Percentiles rank a stretch among this genome's conserved stretches.
Conservation (phyloP, 805 yeast species). For the Candida michaelii region DNA sequence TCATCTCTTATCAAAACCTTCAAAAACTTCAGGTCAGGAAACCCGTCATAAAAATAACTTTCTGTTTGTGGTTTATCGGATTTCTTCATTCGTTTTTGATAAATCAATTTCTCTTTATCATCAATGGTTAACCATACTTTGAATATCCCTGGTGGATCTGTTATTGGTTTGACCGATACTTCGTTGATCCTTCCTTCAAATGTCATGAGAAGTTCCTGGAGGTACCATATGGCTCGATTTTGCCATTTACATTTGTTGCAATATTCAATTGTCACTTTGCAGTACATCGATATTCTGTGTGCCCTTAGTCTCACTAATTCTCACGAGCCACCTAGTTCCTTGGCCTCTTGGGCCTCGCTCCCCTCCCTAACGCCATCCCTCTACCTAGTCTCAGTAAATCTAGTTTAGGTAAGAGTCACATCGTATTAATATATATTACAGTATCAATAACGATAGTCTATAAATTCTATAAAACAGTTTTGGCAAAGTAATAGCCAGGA, state of each 20-base stretch:
- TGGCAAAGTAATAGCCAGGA: no score
- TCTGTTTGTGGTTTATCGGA: slow-evolving; percentile 29
- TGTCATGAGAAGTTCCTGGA: slow-evolving; percentile 82
- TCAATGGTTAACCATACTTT: slow-evolving; percentile 17
- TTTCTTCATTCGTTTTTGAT: slow-evolving; percentile 53
- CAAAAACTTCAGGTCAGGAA: slow-evolving; percentile 81
- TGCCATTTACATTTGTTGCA: slow-evolving; percentile 90
- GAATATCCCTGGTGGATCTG: slow-evolving; percentile 26
- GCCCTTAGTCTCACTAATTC: no score
- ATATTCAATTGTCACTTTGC: slow-evolving; percentile 56
- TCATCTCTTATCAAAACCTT: slow-evolving; percentile 65
- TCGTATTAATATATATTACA: slow-evolving; percentile 1
- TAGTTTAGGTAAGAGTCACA: no score
- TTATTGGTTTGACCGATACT: slow-evolving; percentile 25
- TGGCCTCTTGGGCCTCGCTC: no score
- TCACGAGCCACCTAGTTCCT: no score
- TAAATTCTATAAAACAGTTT: slow-evolving; percentile 1
- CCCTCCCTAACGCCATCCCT: no score
- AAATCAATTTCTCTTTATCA: slow-evolving; percentile 25
- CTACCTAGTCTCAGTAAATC: no score
- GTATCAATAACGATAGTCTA: background rate
- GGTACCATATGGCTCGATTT: slow-evolving; percentile 82
- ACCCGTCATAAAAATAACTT: slow-evolving; percentile 56
- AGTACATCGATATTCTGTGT: no score
- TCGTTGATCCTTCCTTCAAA: slow-evolving; percentile 61